Conservation (phyloP, 2,329 filamentous ascomycete genomes). For the Dryadomyces sulphureus region DNA sequence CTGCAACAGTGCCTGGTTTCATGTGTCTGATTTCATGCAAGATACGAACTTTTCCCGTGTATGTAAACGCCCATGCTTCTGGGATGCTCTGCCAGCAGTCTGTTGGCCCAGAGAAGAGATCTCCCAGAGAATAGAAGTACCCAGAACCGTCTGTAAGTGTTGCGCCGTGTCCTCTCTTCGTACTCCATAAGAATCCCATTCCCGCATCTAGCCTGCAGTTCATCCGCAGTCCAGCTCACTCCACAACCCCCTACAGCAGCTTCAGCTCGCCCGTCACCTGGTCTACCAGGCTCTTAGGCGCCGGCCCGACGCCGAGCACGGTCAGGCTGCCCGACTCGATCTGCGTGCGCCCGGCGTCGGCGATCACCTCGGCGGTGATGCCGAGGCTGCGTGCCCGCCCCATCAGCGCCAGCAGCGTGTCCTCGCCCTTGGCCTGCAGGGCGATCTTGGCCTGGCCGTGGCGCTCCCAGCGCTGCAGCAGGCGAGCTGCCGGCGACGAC, state of each 20-base stretch:
- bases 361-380: constrained; percentile 76
- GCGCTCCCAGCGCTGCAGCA: constrained; percentile 75
- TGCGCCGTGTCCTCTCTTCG: not conserved
- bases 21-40: too few species aligned
- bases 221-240: not conserved
- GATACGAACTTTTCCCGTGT: too few species aligned
- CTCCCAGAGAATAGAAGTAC: too few species aligned
- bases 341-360: constrained; percentile 93
- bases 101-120: too few species aligned
- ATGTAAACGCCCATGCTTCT: too few species aligned
- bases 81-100: too few species aligned
- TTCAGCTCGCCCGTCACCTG: constrained; percentile 74
- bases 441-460: constrained; percentile 88
- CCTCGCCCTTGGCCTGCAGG: constrained; percentile 73
- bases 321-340: constrained; percentile 88
- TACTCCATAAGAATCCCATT: too few species aligned
- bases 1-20: too few species aligned
- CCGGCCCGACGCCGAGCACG: constrained; percentile 71
- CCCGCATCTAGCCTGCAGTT: too few species aligned
- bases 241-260: too few species aligned
- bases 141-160: not conserved
- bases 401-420: constrained; percentile 60
- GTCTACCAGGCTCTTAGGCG: constrained; percentile 76
- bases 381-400: constrained; percentile 71
- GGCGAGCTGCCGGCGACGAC: constrained; percentile 36